Evolutionary conservation across 192 early-diverging fungal genomes (phyloP), one percentile per base, ranked within the genome.

Genomic region (Coemansia sp.): DNA sequence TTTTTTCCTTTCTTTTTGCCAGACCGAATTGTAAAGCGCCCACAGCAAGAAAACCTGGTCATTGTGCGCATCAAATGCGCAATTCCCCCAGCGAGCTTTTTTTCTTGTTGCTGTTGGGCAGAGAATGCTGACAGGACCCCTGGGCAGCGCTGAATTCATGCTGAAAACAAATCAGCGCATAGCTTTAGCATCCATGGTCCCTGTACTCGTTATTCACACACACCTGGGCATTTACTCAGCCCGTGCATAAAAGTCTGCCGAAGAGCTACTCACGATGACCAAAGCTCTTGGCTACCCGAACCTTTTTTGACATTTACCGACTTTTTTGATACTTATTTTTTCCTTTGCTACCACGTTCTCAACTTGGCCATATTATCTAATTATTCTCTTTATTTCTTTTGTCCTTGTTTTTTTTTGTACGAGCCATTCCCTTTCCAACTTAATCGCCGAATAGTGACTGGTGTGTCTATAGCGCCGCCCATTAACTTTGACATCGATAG

Each of bases 41-140:
- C 28, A 58, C 55, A 58, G 55, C 55, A 35, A 50, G 55, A 33
- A 32, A 58, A 32, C 55, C 52, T 17, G 14, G 55, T 30, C 55
- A 58, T 58, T 58, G 55, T 58, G 55, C 30, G 26, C 16, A 58
- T 58, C 55, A 58, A 58, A 58, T 58, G 55, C 55, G 32, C 55
- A 58, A 35, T 33, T 33, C 26, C 28, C 55, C 55, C 55, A 33
- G 52, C 10, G 28, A 30, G 52, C 7, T 19, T 19, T 49, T 50
- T 1, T 50, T 50, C 16, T 55, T 58, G 32, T 33, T 35, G 28
- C 55, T 58, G 32, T 35, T 3, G 30, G 53, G 53, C 16, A 13
- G 53, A 32, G 55, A 58, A 58, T 58, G 55, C 55, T 32, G 55
- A 17, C 47, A 58, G 55, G 55, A 58, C 55, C 55, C 55, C 55